Base-by-base conservation (phyloP, 768 basidiomycete genomes). In the Boletales sp. region DNA sequence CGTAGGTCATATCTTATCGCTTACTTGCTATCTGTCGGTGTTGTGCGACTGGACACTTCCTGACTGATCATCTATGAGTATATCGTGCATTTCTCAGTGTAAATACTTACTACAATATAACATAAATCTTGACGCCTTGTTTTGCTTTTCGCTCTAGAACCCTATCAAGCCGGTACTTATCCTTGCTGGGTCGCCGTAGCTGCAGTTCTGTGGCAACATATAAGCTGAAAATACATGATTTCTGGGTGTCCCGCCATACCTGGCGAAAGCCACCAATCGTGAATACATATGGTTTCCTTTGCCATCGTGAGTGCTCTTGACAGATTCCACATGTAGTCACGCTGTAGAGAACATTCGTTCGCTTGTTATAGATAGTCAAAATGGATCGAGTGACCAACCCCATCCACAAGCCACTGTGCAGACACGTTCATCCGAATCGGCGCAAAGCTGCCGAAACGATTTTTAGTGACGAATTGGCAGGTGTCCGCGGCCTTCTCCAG, bases 291-390 rank as follows among this genome's bases (percentile, higher is more conserved):
- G 40, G 72, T 77, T 60, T 92, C 86, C 64, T 85, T 86, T 1
- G 95, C 95, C 58, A 97, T 78, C 21, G 90, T 75, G 41, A 99
- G 86, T 0, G 95, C 95, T 36, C 91, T 81, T 19, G 90, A 91
- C 19, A 99, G 72, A 62, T 94, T 95, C 97, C 95, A 99, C 70
- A 93, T 95, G 64, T 99, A 99, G 66, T 99, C 95, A 11, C 95
- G 84, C 89, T 94, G 52, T 14, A 27, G n/a, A 52, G 45, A 45
- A 54, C 13, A 45, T 34, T 35, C 19, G 45, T 47, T 41, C 14
- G 46, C 43, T 50, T 4, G 9, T 50, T 36, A 54, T 21, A 5
- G 15, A 6, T 10, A 35, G 24, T n/a, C 11, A 34, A 19, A 17
- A 38, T 12, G 40, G 40, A 39, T 4, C 24, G 5, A 52, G 9